Percentiles rank a stretch among this genome's conserved stretches.
phyloP scores from a whole-genome alignment of 179 eudicot genomes.

The Camellia oleifera region DNA sequence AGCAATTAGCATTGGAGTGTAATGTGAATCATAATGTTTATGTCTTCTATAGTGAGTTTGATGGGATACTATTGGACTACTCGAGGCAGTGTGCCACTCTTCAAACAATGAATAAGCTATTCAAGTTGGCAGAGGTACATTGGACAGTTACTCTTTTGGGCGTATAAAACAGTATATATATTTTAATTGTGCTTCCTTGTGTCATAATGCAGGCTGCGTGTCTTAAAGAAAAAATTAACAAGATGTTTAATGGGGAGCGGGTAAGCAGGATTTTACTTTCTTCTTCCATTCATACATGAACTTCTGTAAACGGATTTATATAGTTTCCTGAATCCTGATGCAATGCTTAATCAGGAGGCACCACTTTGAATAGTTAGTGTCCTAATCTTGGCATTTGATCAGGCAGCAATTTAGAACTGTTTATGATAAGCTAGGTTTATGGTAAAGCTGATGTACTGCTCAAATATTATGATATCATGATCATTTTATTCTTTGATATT shows the following conservation, averaged over 20 bases:
- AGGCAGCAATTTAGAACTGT: background rate
- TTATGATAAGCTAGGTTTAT: no score
- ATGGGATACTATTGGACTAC: conserved; percentile 79
- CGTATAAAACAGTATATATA: background rate
- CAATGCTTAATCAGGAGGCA: background rate
- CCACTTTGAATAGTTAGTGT: background rate
- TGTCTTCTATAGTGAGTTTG: conserved; percentile 56
- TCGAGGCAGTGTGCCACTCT: conserved; percentile 78
- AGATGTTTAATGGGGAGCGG: conserved; percentile 84
- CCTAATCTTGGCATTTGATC: background rate
- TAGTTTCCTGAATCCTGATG: background rate
- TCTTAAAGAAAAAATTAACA: conserved; percentile 73
- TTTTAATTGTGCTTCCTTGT: conserved; percentile 18
- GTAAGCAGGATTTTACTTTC: conserved; percentile 40
- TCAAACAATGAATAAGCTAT: conserved; percentile 73
- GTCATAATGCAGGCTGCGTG: conserved; percentile 63
- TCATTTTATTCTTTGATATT: background rate
- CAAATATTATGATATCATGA: background rate
- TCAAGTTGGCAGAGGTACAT: conserved; percentile 73
- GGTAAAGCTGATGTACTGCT: background rate
- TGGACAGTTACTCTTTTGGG: background rate
- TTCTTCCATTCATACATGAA: background rate
- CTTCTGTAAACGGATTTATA: background rate
- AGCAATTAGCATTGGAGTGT: background rate
- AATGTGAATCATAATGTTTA: background rate